Evolutionary conservation across 108 stramenopile genomes (phyloP), one percentile per base, ranked within the genome.

Genomic region (Asterionellopsis glacialis): DNA sequence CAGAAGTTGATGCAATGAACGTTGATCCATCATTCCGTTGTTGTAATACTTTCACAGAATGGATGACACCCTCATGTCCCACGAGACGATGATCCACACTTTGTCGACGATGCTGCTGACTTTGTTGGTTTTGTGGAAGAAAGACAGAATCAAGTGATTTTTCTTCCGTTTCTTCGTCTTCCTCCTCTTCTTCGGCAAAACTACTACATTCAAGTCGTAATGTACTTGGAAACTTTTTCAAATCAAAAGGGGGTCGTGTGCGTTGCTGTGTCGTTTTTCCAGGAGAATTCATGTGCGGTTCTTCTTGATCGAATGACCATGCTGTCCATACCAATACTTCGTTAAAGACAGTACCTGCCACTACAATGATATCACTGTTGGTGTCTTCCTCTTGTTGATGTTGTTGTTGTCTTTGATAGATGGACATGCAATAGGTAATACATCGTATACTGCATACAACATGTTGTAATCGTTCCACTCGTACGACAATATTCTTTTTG

Each of bases 41-140:
- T 41, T 16, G 0, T 23, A 57, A 55, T 28, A 79, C 82, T 48
- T 59, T 56, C 19, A 84, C 72, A 21, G 74, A 66, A 56, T 77
- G 76, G 33, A 88, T 69, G 47, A 81, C 77, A 23, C 87, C 87
- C 42, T 74, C 76, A 47, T 88, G 87, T 4, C 83, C 87, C 50
- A 56, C 43, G 2, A 88, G 80, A 44, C 69, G 38, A 7, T 33
- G 33, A 60, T 61, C 47, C 2, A 48, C 21, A 19, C 9, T 21
- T 21, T 2, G 47, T 48, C 47, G 47, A 48, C 47, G 47, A 4
- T 19, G 53, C 40, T 65, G 42, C 42, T 64, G 54, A 25, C 28
- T 18, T 39, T 15, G 45, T 45, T 48, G 38, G 43, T 33, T 43
- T 47, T 38, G 52, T 58, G 25, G 41, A 55, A 1, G 45, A 59